Conservation (phyloP, 306 rosid genomes). For the Lathyrus oleraceus region DNA sequence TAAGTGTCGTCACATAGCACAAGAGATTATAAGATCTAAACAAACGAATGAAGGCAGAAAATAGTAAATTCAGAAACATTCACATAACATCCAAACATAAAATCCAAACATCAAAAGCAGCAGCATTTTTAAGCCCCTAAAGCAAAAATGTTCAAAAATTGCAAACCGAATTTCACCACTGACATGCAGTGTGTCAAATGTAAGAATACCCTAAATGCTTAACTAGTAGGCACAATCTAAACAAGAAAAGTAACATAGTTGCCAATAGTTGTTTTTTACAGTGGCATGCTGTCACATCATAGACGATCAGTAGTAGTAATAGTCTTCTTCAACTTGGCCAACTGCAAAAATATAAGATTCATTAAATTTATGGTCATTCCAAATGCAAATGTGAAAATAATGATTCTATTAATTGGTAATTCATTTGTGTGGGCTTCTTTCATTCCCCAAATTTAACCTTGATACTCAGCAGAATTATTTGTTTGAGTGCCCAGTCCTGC, state of each 20-base stretch:
- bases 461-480: constrained; percentile 82
- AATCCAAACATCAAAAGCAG: background rate
- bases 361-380: background rate
- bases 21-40: no score
- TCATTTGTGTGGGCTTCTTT: constrained; percentile 43
- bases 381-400: no score
- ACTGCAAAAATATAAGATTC: background rate
- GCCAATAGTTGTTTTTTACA: background rate
- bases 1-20: no score
- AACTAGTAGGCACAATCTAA: background rate
- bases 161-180: background rate
- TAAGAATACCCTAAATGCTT: background rate
- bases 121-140: background rate
- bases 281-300: background rate
- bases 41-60: no score
- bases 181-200: background rate
- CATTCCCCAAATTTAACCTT: constrained; percentile 70
- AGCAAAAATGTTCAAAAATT: background rate
- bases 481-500: constrained; percentile 87
- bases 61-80: background rate
- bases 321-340: background rate
- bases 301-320: background rate
- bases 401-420: background rate
- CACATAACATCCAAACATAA: background rate
- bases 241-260: constrained; percentile 1